Evolutionary conservation across 495 filamentous ascomycete genomes (phyloP), one percentile per base, ranked within the genome.

Genomic region (Penicillium cosmopolitanum): DNA sequence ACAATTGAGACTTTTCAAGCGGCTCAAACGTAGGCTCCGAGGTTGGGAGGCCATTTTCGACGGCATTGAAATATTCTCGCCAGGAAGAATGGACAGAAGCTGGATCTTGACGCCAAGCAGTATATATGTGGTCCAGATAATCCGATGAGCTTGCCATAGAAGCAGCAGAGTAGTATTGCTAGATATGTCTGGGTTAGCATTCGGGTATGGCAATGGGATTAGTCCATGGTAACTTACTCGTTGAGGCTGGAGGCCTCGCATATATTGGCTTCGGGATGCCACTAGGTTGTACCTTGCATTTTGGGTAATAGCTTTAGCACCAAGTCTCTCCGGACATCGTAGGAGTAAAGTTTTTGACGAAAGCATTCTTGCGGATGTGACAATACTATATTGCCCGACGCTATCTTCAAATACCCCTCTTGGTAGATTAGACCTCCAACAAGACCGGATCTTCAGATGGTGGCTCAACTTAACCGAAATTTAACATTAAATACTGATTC

Each of bases 121-220:
- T 75, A 76, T 98, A 98, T 95, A 98, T 98, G 83, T 96, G 96
- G 75, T 98, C 95, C 73, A 98, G 88, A 77, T 98, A 98, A 79
- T 97, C 97, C 73, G 95, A 96, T 56, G 93, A 90, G 80, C 88
- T 97, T 28, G 87, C 87, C 85, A 85, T 55, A 84, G 77, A 57
- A 85, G 77, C 55, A 77, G 74, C 15, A 82, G 82, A 50, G 88
- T 86, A 38, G 88, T 86, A 38, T 38, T 13, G 5, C 36, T 38
- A n/a, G 15, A n/a, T 38, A 38, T 38, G 5, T 38, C 36, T n/a
- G 12, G 38, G 21, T 21, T 18, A 23, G n/a, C 12, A 31, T 46
- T 46, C n/a, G 23, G 23, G 23, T 5, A n/a, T 46, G n/a, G 16
- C 42, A 46, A 16, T 18, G 15, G n/a, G 16, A 31, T 0, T 7